phyloP scores from a whole-genome alignment of 2,329 filamentous ascomycete genomes.

The Cordyceps fumosorosea region DNA sequence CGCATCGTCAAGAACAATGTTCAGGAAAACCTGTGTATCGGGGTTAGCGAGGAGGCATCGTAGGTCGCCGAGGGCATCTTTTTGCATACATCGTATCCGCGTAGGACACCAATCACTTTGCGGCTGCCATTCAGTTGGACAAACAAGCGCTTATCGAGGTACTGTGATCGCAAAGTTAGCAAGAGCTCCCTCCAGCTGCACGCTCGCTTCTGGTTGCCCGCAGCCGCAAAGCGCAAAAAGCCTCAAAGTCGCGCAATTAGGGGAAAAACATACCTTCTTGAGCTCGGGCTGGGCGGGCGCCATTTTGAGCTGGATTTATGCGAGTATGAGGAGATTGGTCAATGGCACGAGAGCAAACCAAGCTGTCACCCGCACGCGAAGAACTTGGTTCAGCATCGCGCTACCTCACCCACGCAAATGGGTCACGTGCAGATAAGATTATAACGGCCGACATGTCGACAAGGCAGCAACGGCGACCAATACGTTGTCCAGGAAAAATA shows the following conservation, averaged over 20 bases:
- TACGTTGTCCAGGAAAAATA: background rate
- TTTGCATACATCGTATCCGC: conserved; percentile 79
- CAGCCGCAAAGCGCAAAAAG: background rate
- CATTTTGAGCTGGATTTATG: conserved; percentile 55
- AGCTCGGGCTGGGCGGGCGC: conserved; percentile 98
- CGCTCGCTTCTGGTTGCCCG: background rate
- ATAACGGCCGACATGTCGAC: conserved; percentile 11
- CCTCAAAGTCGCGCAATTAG: background rate
- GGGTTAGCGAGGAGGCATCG: background rate
- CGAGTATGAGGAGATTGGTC: conserved; percentile 6
- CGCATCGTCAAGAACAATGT: conserved; percentile 95
- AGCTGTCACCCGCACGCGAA: background rate
- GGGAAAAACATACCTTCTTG: conserved; percentile 67
- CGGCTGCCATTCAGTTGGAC: conserved; percentile 96
- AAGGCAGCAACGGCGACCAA: background rate
- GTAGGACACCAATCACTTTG: conserved; percentile 89
- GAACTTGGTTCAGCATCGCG: conserved; percentile 12
- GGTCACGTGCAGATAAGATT: conserved; percentile 48
- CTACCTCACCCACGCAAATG: conserved; percentile 19
- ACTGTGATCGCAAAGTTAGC: conserved; percentile 49
- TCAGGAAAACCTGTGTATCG: conserved; percentile 75
- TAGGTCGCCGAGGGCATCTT: background rate
- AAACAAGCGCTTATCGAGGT: conserved; percentile 98
- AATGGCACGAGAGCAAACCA: background rate
- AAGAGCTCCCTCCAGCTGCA: background rate